Evolutionary conservation across 768 basidiomycete species (phyloP).

Genomic region (Mycena floridula): DNA sequence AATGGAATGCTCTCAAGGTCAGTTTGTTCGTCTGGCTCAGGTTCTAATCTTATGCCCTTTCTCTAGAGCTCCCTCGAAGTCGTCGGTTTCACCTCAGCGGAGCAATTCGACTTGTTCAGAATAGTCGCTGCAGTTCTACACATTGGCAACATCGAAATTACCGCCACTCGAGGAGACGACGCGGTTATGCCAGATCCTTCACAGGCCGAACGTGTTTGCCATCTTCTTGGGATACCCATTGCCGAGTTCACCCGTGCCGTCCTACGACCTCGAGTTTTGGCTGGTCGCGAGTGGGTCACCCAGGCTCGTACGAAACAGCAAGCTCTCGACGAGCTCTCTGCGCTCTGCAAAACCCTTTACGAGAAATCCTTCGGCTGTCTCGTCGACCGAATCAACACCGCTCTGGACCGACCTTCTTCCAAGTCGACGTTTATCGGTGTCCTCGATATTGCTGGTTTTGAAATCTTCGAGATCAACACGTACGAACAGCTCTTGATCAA

Average conservation of each 20-base stretch:
- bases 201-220: slow-evolving; percentile 86
- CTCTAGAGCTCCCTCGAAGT: slow-evolving; percentile 73
- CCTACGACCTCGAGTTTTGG: slow-evolving; percentile 83
- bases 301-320: slow-evolving; percentile 90
- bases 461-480: slow-evolving; percentile 90
- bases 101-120: slow-evolving; percentile 93
- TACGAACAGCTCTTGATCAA: slow-evolving; percentile 99
- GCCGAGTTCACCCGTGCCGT: slow-evolving; percentile 87
- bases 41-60: slow-evolving; percentile 1
- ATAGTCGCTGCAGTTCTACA: slow-evolving; percentile 91
- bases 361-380: slow-evolving; percentile 94
- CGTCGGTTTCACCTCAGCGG: slow-evolving; percentile 79
- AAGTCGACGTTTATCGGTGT: slow-evolving; percentile 97
- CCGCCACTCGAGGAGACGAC: slow-evolving; percentile 73
- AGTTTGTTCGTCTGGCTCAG: slow-evolving; percentile 8
- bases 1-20: slow-evolving; percentile 80
- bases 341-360: slow-evolving; percentile 92
- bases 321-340: slow-evolving; percentile 85
- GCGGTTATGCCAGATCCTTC: slow-evolving; percentile 73
- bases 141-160: slow-evolving; percentile 87
- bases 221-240: slow-evolving; percentile 83
- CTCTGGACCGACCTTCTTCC: slow-evolving; percentile 86
- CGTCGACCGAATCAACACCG: slow-evolving; percentile 92
- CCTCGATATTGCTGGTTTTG: slow-evolving; percentile 98
- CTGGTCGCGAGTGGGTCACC: slow-evolving; percentile 95